Base-by-base conservation (phyloP, 495 filamentous ascomycete species). In the Coniosporium apollinis region DNA sequence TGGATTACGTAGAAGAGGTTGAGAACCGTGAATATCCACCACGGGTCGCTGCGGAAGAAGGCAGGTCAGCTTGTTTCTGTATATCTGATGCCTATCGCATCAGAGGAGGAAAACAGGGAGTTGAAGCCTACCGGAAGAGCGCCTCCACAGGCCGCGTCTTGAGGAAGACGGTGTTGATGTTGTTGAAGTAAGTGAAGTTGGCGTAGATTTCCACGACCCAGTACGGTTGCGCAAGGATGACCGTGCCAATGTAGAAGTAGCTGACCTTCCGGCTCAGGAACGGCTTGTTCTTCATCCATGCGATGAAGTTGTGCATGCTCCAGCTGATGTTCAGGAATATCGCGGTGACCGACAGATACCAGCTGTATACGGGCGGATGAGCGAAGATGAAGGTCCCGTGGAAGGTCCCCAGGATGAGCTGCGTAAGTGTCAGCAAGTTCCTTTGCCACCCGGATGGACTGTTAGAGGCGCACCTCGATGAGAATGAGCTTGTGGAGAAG, bases 11-110 rank as follows among this genome's bases (percentile, higher is more conserved):
- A 70, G 49, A 73, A 61, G 5, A 74, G 55, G 8, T 42, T 57
- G 37, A 56, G 33, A 3, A 57, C 62, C 0, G 65, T 72, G 48
- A 65, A 66, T 13, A 74, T 51, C 70, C 70, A 74, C 70, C 69
- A 74, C 0, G 70, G 70, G 38, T 74, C 70, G 3, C 66, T 66
- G 36, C 19, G 14, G 30, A 6, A 2, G 7, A 3, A 26, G 8
- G 24, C 13, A 7, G 24, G 7, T 13, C 7, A 13, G n/a, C n/a
- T n/a, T n/a, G n/a, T n/a, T n/a, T n/a, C n/a, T n/a, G n/a, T n/a
- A n/a, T n/a, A n/a, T 26, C 24, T 26, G 7, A 7, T 8, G 7
- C 24, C 13, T 26, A 7, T 8, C 24, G 13, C 7, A 26, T 13
- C 24, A 26, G 7, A 8, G 7, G 24, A 26, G 13, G 13, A 8